A percentile compares a stretch with the other conserved stretches of the same genome.
phyloP scores from a whole-genome alignment of 768 basidiomycete genomes.

The Termitomyces sp. region DNA sequence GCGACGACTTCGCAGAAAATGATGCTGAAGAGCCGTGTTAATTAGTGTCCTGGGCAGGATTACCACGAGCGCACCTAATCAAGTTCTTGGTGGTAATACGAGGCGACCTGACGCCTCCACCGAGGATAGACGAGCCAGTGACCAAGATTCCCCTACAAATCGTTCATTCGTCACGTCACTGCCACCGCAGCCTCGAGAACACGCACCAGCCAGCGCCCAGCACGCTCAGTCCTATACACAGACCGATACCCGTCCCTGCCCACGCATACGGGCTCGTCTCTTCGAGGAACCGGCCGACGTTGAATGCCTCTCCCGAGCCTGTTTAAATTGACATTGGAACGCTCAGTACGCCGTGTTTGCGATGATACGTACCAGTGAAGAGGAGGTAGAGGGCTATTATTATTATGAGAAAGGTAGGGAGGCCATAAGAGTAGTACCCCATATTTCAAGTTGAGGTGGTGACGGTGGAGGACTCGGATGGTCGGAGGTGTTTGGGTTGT shows the following conservation, averaged over 20 bases:
- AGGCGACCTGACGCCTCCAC: slow-evolving; percentile 91
- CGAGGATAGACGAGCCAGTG: slow-evolving; percentile 94
- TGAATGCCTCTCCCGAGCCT: slow-evolving; percentile 92
- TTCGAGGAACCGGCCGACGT: slow-evolving; percentile 90
- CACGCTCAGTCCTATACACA: slow-evolving; percentile 92
- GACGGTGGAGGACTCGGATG: slow-evolving; percentile 19
- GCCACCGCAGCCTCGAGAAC: background rate
- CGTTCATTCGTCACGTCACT: slow-evolving; percentile 10
- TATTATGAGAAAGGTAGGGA: slow-evolving; percentile 61
- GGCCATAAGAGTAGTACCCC: slow-evolving; percentile 64
- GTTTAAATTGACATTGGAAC: background rate
- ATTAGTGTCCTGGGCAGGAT: background rate
- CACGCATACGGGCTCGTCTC: slow-evolving; percentile 93
- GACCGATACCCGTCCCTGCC: slow-evolving; percentile 86
- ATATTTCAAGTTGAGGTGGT: slow-evolving; percentile 26
- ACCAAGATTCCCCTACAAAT: slow-evolving; percentile 89
- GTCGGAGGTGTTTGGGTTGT: slow-evolving; percentile 2
- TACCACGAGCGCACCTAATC: slow-evolving; percentile 68
- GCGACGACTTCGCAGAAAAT: slow-evolving; percentile 99
- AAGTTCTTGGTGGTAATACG: slow-evolving; percentile 96
- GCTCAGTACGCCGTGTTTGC: background rate
- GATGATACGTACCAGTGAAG: slow-evolving; percentile 69
- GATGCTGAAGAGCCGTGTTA: slow-evolving; percentile 52
- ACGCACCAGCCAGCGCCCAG: slow-evolving; percentile 93
- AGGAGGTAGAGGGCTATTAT: slow-evolving; percentile 83